Percentiles rank a stretch among this genome's conserved stretches.
Conservation (phyloP, 1,284 basidiomycete genomes). For the Fomitopsis betulina region DNA sequence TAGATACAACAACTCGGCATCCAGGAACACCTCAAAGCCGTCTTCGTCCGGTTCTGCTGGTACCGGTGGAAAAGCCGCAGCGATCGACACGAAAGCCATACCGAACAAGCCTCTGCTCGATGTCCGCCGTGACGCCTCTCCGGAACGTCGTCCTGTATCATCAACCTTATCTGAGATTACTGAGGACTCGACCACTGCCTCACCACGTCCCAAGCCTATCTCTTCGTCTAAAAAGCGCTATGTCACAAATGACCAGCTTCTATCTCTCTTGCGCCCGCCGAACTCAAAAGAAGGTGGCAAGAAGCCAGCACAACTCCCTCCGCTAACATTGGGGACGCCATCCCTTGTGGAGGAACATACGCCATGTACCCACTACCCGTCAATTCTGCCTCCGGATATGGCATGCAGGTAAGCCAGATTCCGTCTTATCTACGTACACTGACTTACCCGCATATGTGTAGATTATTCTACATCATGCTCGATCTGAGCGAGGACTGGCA, state of each 20-base stretch:
- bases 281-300: constrained; percentile 26
- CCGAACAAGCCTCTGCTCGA: not conserved
- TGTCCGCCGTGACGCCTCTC: not conserved
- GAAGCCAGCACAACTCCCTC: constrained; percentile 34
- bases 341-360: constrained; percentile 63
- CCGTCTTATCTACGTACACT: not conserved
- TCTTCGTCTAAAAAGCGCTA: constrained; percentile 25
- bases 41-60: not conserved
- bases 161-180: not conserved
- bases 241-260: constrained; percentile 22
- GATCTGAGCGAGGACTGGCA: constrained; percentile 61
- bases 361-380: constrained; percentile 72
- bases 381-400: constrained; percentile 64
- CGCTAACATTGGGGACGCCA: constrained; percentile 54
- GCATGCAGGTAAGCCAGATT: constrained; percentile 39
- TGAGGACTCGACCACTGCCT: not conserved
- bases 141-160: not conserved
- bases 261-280: constrained; percentile 53
- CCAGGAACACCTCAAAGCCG: constrained; percentile 13
- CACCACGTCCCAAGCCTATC: not conserved
- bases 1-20: not conserved
- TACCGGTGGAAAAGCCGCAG: not conserved
- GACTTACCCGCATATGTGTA: constrained; percentile 5
- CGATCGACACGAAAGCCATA: not conserved
- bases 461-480: constrained; percentile 66